phyloP scores from a whole-genome alignment of 2,329 filamentous ascomycete genomes.

The Bertia moriformis region DNA sequence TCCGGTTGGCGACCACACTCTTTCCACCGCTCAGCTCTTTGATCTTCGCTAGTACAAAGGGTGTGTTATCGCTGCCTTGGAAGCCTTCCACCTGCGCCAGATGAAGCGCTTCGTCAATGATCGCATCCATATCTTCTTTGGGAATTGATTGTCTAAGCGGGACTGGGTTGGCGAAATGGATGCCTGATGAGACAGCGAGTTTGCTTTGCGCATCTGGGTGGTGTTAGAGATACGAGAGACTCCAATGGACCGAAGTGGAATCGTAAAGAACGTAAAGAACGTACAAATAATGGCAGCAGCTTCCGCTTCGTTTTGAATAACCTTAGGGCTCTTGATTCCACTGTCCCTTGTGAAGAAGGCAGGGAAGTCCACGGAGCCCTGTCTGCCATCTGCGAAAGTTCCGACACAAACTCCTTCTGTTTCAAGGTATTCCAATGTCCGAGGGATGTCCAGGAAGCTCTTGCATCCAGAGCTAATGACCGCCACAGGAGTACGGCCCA shows the following conservation, averaged over 20 bases:
- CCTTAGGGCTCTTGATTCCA: conserved; percentile 45
- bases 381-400: conserved; percentile 54
- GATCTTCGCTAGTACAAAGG: conserved; percentile 53
- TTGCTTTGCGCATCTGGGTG: neutral
- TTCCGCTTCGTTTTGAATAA: conserved; percentile 44
- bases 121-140: conserved; percentile 38
- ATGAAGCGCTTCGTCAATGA: conserved; percentile 38
- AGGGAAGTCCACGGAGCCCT: conserved; percentile 48
- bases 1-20: conserved; percentile 48
- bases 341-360: conserved; percentile 59
- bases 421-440: conserved; percentile 41
- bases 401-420: conserved; percentile 44
- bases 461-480: conserved; percentile 62
- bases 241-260: neutral
- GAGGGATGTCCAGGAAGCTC: conserved; percentile 57
- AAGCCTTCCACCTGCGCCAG: conserved; percentile 36
- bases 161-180: conserved; percentile 22
- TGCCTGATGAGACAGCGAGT: neutral
- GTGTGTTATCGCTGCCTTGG: conserved; percentile 53
- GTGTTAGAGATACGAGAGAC: neutral
- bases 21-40: conserved; percentile 51
- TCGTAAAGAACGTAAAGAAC: neutral
- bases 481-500: conserved; percentile 52
- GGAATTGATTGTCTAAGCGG: conserved; percentile 43
- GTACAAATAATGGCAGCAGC: conserved; percentile 46